Conservation (phyloP, 805 yeast species). For the Candida hispaniensis region DNA sequence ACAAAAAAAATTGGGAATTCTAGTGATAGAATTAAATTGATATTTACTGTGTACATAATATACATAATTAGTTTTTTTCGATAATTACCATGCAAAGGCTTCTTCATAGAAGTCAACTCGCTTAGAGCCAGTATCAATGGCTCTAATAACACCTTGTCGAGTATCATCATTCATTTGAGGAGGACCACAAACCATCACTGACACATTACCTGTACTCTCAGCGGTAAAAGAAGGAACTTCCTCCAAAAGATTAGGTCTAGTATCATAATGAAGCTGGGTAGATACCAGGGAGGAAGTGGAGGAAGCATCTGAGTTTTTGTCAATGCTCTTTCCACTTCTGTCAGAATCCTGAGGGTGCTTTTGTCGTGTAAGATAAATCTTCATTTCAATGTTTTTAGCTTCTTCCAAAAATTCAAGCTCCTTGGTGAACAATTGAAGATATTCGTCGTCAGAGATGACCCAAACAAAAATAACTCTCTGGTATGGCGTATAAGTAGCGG, state of each 20-base stretch:
- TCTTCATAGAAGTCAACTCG: slow-evolving; percentile 61
- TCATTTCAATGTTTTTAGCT: slow-evolving; percentile 1
- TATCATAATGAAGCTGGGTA: not conserved
- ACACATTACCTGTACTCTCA: too few relatives aligned
- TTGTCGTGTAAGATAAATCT: slow-evolving; percentile 6
- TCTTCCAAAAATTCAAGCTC: slow-evolving; percentile 29
- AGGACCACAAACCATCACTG: slow-evolving; percentile 12
- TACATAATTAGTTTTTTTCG: too few relatives aligned
- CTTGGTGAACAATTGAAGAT: slow-evolving; percentile 39
- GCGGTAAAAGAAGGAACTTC: slow-evolving; percentile 2
- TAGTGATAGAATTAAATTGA: too few relatives aligned
- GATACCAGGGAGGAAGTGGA: slow-evolving; percentile 1
- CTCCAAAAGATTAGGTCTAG: slow-evolving; percentile 4
- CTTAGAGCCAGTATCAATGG: slow-evolving; percentile 33
- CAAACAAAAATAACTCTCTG: slow-evolving; percentile 40
- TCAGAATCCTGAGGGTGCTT: not conserved
- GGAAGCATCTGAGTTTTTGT: slow-evolving; percentile 2
- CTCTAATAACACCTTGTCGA: slow-evolving; percentile 38
- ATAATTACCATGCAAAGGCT: slow-evolving; percentile 51
- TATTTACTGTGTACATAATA: too few relatives aligned
- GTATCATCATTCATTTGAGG: slow-evolving; percentile 46
- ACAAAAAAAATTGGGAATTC: too few relatives aligned
- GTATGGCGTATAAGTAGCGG: slow-evolving; percentile 6
- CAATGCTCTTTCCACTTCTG: not conserved
- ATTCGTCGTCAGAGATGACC: slow-evolving; percentile 45